Percentiles rank a stretch among this genome's conserved stretches.
Evolutionary conservation across 148 eudicot species (phyloP).

Genomic region (Rhododendron simsii): DNA sequence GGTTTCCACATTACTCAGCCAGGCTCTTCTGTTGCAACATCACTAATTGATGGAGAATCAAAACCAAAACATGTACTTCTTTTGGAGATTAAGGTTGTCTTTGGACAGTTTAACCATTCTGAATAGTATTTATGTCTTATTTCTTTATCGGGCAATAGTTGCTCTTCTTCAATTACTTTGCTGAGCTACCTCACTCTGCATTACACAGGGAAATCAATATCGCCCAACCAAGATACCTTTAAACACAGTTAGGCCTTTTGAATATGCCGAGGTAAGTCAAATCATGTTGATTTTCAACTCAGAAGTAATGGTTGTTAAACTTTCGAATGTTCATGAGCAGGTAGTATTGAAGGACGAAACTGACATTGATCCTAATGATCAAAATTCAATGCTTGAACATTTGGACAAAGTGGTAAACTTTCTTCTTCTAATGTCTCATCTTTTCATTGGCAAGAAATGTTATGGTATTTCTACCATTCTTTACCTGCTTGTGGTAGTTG

Average conservation of each 20-base stretch:
- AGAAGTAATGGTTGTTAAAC: conserved; percentile 3
- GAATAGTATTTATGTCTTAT: neutral
- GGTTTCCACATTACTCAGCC: conserved; percentile 99
- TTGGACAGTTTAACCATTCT: neutral
- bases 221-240: conserved; percentile 97
- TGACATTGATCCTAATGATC: conserved; percentile 89
- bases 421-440: neutral
- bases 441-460: neutral
- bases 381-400: conserved; percentile 85
- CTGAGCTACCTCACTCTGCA: neutral
- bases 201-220: conserved; percentile 89
- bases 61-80: conserved; percentile 94
- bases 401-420: conserved; percentile 77
- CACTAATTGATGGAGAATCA: conserved; percentile 95
- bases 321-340: conserved; percentile 33
- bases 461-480: neutral
- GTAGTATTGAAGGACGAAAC: conserved; percentile 74
- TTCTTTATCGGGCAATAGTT: neutral
- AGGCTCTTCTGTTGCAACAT: conserved; percentile 98
- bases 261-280: conserved; percentile 78
- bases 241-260: conserved; percentile 89
- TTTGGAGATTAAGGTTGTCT: conserved; percentile 84
- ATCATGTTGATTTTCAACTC: conserved; percentile 7
- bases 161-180: neutral
- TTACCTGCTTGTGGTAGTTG: neutral